A percentile compares a stretch with the other conserved stretches of the same genome.
phyloP scores from a whole-genome alignment of 2,329 filamentous ascomycete species.

The Pseudogymnoascus sp. region DNA sequence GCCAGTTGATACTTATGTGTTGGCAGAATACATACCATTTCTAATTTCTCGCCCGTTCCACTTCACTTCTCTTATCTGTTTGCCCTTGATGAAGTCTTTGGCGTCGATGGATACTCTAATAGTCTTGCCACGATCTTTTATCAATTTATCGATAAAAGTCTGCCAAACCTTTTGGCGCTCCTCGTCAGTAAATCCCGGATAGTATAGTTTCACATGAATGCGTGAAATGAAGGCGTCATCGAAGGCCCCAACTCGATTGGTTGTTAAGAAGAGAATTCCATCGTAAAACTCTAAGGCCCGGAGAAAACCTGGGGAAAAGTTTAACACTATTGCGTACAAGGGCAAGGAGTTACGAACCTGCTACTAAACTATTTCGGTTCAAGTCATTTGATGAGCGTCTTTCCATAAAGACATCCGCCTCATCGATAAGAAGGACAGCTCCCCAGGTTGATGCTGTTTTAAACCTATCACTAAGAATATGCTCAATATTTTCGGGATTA shows the following conservation, averaged over 20 bases:
- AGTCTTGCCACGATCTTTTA: background rate
- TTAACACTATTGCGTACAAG: background rate
- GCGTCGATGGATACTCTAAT: slow-evolving; percentile 1
- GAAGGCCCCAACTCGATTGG: slow-evolving; percentile 30
- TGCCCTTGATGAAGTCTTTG: slow-evolving; percentile 6
- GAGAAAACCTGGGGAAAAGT: slow-evolving; percentile 24
- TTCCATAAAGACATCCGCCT: slow-evolving; percentile 29
- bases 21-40: slow-evolving; percentile 8
- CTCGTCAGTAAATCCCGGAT: slow-evolving; percentile 19
- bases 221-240: slow-evolving; percentile 32
- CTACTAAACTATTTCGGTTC: slow-evolving; percentile 25
- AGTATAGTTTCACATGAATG: slow-evolving; percentile 28
- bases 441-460: slow-evolving; percentile 21
- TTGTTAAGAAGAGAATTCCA: slow-evolving; percentile 34
- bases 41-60: slow-evolving; percentile 12
- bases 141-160: slow-evolving; percentile 12
- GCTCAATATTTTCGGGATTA: slow-evolving; percentile 3
- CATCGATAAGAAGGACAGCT: slow-evolving; percentile 25
- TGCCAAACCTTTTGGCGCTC: slow-evolving; percentile 20
- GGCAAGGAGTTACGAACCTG: slow-evolving; percentile 14
- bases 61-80: slow-evolving; percentile 6
- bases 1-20: background rate
- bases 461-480: slow-evolving; percentile 13
- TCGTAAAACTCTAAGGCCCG: slow-evolving; percentile 33
- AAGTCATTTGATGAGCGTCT: slow-evolving; percentile 21